phyloP scores from a whole-genome alignment of 164 flowering plant genomes.

The Euptelea pleiosperma region DNA sequence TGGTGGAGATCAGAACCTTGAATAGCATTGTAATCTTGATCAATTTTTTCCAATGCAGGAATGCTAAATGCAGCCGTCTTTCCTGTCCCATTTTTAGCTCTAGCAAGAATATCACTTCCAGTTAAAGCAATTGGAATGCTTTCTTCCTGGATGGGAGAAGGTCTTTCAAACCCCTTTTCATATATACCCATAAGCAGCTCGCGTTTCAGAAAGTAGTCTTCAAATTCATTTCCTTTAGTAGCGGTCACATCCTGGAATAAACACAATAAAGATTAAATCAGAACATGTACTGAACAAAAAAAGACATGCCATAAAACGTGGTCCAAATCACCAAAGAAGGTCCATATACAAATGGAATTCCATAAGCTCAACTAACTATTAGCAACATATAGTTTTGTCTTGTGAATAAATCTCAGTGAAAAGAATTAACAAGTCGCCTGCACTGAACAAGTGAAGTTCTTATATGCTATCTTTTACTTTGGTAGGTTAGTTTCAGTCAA shows the following conservation, averaged over 20 bases:
- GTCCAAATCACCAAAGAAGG: neutral
- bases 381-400: too few species aligned
- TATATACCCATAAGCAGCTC: conserved; percentile 97
- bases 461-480: too few species aligned
- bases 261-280: conserved; percentile 9
- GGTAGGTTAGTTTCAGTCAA: too few species aligned
- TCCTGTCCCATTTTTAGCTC: conserved; percentile 99
- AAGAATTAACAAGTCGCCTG: too few species aligned
- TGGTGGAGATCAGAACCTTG: conserved; percentile 59
- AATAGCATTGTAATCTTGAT: conserved; percentile 88
- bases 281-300: neutral
- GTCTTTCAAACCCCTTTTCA: conserved; percentile 98
- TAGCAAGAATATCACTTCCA: conserved; percentile 97
- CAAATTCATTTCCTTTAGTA: conserved; percentile 99
- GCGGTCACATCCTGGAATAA: conserved; percentile 90
- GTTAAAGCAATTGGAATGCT: conserved; percentile 98
- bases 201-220: conserved; percentile 93
- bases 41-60: conserved; percentile 97
- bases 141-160: conserved; percentile 99
- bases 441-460: too few species aligned
- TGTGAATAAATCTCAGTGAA: too few species aligned
- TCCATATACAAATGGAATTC: neutral
- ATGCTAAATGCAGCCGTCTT: conserved; percentile 99
- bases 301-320: neutral
- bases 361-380: neutral